Conservation (phyloP, 495 filamentous ascomycete genomes). For the Melanomma pulvis-pyrius region DNA sequence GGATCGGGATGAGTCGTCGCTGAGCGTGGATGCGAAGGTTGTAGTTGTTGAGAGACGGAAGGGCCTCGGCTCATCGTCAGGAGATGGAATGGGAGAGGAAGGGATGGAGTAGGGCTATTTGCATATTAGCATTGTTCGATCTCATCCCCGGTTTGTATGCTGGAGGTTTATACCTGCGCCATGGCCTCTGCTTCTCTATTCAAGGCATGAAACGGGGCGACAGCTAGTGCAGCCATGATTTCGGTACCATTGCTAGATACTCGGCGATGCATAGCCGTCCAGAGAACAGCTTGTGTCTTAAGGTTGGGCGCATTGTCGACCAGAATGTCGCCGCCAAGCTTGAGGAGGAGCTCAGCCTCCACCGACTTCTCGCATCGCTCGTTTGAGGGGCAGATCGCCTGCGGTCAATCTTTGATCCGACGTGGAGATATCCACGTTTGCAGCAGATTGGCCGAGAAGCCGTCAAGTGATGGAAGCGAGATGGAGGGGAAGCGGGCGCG, state of each 20-base stretch:
- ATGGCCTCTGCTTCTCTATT: neutral
- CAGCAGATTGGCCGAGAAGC: neutral
- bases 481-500: too few relatives aligned
- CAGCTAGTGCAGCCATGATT: neutral
- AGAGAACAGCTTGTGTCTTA: neutral
- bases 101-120: neutral
- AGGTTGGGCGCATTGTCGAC: neutral
- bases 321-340: neutral
- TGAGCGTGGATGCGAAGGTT: neutral
- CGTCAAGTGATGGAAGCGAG: too few relatives aligned
- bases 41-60: neutral
- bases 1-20: neutral
- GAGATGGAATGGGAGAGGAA: neutral
- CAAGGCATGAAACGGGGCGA: neutral
- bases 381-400: neutral
- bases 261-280: neutral
- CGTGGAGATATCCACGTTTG: neutral
- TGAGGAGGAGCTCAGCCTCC: neutral
- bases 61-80: neutral
- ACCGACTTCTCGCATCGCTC: neutral
- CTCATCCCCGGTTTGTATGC: too few relatives aligned
- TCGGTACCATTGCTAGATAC: neutral
- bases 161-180: too few relatives aligned
- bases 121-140: neutral
- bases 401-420: neutral